Evolutionary conservation across 2,329 filamentous ascomycete genomes (phyloP), one percentile per base, ranked within the genome.

Genomic region (Bipolaris victoriae): DNA sequence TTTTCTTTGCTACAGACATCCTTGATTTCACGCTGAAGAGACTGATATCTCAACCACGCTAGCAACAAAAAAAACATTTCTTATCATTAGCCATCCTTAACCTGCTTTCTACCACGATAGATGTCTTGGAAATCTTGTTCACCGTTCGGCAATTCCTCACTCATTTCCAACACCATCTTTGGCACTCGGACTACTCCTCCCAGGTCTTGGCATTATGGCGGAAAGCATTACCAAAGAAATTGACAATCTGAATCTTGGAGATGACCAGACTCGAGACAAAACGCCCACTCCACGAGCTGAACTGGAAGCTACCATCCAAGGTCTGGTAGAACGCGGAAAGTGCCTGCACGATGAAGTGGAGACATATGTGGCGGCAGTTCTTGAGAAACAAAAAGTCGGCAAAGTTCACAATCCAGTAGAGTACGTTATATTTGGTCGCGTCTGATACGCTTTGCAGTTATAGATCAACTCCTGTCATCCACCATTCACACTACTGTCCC

Each of bases 311-410:
- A 71, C 67, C 3, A 64, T 74, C 1, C 58, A 70, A 9, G 67
- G 70, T 29, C 70, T 81, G 0, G 70, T 78, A n/a, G 45, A 64
- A 6, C 71, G 79, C 51, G 78, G 78, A 44, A 70, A 75, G 45
- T 61, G 55, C 1, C 61, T 82, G 1, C 67, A 78, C 7, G 58
- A 70, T 15, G 80, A 82, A 54, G 72, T 82, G 2, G 76, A 80
- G 40, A 60, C 65, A 1, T 81, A 80, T 46, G 68, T 77, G 5
- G 58, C 70, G 9, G 73, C 73, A 7, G 71, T 76, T 3, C 62
- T 70, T 2, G 64, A 63, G 10, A 69, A 71, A 36, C 70, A 75
- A 57, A 72, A 71, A 29, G 35, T 64, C 1, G 64, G 65, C 9
- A 73, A 75, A 49, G 68, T 73, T 24, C 70, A 77, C 40, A 71